Conservation (phyloP, 2,329 filamentous ascomycete genomes). For the Nothopassalora personata region DNA sequence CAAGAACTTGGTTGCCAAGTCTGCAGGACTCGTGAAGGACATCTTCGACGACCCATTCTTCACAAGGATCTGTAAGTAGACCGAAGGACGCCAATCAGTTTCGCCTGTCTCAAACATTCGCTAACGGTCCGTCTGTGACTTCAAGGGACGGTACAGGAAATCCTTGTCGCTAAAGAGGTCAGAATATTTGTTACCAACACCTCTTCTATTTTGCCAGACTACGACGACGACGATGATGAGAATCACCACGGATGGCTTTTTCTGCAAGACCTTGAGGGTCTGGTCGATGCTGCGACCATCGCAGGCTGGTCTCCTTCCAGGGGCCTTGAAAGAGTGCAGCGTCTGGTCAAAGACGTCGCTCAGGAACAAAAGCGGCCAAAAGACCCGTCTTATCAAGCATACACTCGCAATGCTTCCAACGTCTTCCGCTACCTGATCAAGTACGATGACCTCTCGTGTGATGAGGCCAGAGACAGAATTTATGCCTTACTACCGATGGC, state of each 20-base stretch:
- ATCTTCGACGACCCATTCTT: background rate
- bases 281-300: background rate
- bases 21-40: background rate
- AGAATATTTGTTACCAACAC: background rate
- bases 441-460: background rate
- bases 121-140: no score
- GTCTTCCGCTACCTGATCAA: background rate
- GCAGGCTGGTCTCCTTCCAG: no score
- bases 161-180: background rate
- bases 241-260: background rate
- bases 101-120: no score
- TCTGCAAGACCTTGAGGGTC: background rate
- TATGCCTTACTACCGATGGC: background rate
- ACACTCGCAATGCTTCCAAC: background rate
- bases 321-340: background rate
- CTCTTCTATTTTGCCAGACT: no score
- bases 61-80: background rate
- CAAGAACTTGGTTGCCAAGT: no score
- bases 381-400: background rate
- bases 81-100: no score
- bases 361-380: background rate
- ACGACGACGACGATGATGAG: no score
- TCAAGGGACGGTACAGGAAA: background rate
- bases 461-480: background rate
- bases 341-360: background rate